Percentiles rank a stretch among this genome's conserved stretches.
phyloP scores from a whole-genome alignment of 2,329 filamentous ascomycete species.

The Fusarium mangiferae region DNA sequence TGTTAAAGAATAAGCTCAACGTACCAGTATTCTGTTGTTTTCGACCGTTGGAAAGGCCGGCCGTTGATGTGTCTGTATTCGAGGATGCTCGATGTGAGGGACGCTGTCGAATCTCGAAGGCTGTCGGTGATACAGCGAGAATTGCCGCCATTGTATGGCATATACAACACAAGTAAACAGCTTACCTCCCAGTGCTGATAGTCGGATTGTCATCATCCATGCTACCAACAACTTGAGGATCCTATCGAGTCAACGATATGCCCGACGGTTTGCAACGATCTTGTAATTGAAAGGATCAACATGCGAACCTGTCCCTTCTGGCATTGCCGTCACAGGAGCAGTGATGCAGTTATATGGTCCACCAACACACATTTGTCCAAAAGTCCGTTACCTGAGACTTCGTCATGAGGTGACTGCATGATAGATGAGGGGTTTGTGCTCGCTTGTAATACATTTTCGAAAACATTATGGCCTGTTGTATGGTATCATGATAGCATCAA shows the following conservation, averaged over 20 bases:
- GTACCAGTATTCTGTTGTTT: slow-evolving; percentile 45
- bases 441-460: background rate
- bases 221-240: slow-evolving; percentile 22
- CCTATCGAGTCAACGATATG: background rate
- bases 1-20: background rate
- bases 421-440: background rate
- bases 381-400: too few relatives aligned
- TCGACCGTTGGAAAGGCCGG: slow-evolving; percentile 39
- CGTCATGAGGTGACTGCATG: too few relatives aligned
- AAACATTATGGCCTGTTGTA: background rate
- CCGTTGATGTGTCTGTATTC: slow-evolving; percentile 45
- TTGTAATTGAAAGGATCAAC: background rate
- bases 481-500: background rate
- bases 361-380: too few relatives aligned
- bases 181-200: slow-evolving; percentile 8
- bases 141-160: background rate
- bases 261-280: background rate
- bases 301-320: background rate
- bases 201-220: slow-evolving; percentile 3
- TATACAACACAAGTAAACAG: background rate
- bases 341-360: too few relatives aligned
- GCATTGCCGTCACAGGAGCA: too few relatives aligned
- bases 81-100: slow-evolving; percentile 35
- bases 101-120: slow-evolving; percentile 18
- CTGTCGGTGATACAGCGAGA: background rate